A percentile compares a stretch with the other conserved stretches of the same genome.
Conservation (phyloP, 2,329 filamentous ascomycete genomes). For the Colletotrichum sp. region DNA sequence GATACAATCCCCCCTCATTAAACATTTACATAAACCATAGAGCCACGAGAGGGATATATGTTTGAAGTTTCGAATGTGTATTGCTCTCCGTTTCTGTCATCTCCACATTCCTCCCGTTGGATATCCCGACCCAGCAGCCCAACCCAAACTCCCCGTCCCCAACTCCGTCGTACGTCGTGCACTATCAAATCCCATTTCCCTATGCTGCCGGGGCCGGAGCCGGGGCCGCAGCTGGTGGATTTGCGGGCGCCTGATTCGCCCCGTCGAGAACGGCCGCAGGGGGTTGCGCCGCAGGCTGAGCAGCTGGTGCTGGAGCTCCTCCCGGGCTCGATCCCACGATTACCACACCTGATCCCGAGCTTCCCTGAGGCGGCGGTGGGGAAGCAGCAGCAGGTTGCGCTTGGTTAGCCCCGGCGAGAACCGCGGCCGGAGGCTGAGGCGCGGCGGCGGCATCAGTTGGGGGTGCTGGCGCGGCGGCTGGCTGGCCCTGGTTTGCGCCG, state of each 20-base stretch:
- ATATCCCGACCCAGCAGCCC: not conserved
- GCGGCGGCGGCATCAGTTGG: not conserved
- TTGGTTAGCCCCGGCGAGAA: not conserved
- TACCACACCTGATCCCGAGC: not conserved
- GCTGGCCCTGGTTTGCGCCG: slow-evolving; percentile 4
- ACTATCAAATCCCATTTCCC: not conserved
- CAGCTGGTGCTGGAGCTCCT: not conserved
- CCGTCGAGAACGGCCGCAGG: not conserved
- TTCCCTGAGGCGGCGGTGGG: not conserved
- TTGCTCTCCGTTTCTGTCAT: not conserved
- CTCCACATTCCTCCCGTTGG: not conserved
- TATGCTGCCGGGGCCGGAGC: not conserved
- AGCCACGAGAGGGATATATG: not conserved
- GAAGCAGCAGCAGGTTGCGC: not conserved
- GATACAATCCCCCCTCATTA: not conserved
- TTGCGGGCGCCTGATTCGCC: not conserved
- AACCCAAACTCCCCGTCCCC: not conserved
- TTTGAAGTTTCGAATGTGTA: not conserved
- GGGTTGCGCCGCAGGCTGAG: not conserved
- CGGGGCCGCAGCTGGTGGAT: not conserved
- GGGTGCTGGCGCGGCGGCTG: not conserved
- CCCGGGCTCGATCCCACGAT: slow-evolving; percentile 3
- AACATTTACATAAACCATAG: not conserved
- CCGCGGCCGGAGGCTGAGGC: not conserved
- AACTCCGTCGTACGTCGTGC: not conserved